Evolutionary conservation across 441 rosid species (phyloP), one percentile per base, ranked within the genome.

Genomic region (Breynia disticha): DNA sequence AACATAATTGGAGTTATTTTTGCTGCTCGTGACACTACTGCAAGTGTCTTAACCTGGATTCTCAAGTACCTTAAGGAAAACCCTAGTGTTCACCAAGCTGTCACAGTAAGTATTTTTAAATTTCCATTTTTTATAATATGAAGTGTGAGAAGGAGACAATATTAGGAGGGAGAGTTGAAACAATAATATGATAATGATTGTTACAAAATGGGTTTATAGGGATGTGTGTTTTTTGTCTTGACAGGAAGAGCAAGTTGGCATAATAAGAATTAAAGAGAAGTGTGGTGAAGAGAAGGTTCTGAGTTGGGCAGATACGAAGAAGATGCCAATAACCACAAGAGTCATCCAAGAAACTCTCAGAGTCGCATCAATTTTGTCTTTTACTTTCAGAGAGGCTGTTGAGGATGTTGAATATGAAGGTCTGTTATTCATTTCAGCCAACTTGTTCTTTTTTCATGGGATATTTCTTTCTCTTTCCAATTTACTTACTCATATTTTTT

Each of bases 1-100:
- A 93, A 93, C 79, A 73, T 93, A 16, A 88, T 93, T 54, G 98
- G 98, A 3, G 95, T 88, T 0, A 84, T 93, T 57, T 93, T 93
- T 55, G 98, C 98, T 1, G 97, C 98, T 19, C 84, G 95, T 13
- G 98, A 93, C 68, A 93, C 98, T 35, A 93, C 97, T 18, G 98
- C 97, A 48, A 93, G 98, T 61, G 93, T 80, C 18, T 74, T 84
- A 65, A 81, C 98, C 43, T 93, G 98, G 98, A 82, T 88, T 59
- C 70, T 88, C 61, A 93, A 93, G 75, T 88, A 80, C 69, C 81
- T 93, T 0, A 83, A 76, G 15, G 95, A 93, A 54, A 88, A 93
- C 74, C 90, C 88, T 4, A 64, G 67, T 50, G 84, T 93, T 50
- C 95, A 88, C 24, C 68, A 75, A 70, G 86, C 95, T 13, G 98